Evolutionary conservation across 176 grass and related monocot species (phyloP), one percentile per base, ranked within the genome.

Genomic region (Rhynchospora tenuis): DNA sequence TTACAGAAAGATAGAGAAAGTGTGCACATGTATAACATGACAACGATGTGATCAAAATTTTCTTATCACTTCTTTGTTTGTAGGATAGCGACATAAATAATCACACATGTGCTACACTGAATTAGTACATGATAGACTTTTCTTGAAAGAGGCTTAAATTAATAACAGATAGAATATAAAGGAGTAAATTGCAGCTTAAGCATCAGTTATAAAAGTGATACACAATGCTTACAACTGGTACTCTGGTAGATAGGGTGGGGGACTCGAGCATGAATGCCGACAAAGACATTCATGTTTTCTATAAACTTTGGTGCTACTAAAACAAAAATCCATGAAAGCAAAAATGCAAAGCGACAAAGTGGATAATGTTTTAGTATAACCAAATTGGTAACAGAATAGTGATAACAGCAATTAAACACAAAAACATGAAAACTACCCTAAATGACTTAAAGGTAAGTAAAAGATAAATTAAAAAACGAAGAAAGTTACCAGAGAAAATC

Each of bases 401-500:
- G 16, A 8, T 61, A 24, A 61, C n/a, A 61, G n/a, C 1, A 61
- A 5, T 61, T 61, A 23, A 61, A 61, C 2, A n/a, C n/a, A 8
- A 61, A 23, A n/a, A 42, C 70, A 73, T 73, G n/a, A 24, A 51
- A 14, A 73, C 46, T 50, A 26, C 50, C 20, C 20, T 26, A 47
- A 50, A 45, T 26, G 10, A 73, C 14, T 73, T 38, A 47, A 73
- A 76, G 55, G 14, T 54, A 56, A 76, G 46, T 55, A 55, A 76
- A 24, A 76, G 13, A 51, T 50, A 11, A 9, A 76, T 23, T 19
- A 76, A 76, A 56, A 56, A 29, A 16, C 24, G 48, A 55, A 24
- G 6, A 6, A 76, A 54, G 23, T 28, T 79, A 98, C 95, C 95
- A 98, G 82, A 95, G 66, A 79, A 98, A 92, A 73, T 95, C 85